Base-by-base conservation (phyloP, 2,329 filamentous ascomycete genomes). In the Neopestalotiopsis rosae region DNA sequence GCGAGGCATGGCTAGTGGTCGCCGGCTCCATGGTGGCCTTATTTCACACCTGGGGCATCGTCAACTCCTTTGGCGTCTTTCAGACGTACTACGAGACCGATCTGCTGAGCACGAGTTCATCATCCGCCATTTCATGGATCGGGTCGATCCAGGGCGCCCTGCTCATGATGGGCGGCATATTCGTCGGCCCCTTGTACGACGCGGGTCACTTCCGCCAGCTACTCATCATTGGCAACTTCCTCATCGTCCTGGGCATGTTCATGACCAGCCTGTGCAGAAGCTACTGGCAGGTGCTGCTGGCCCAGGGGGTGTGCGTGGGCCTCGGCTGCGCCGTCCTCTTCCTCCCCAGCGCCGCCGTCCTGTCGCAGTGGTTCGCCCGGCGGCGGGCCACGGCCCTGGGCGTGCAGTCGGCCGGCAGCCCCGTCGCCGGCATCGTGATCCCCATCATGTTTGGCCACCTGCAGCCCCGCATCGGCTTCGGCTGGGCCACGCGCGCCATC, bases 401-500 rank as follows among this genome's bases (percentile, higher is more conserved):
- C 9, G 40, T 76, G 30, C 70, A 70, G 62, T 67, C 71, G 2
- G 61, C 65, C 10, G 76, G 76, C 10, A 71, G 70, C 13, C 71
- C 71, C 12, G 45, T 77, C n/a, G 74, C 70, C 72, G 81, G 82
- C 14, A 79, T 85, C 69, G 72, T 84, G 12, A 83, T 82, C 67
- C 81, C 82, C 1, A 78, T 85, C 62, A 76, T 84, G 40, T 83
- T 85, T 73, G 75, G 77, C 32, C 69, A 76, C n/a, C 74, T 84
- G 2, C 78, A 84, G 71, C 77, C 76, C 13, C 68, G 69, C 17
- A 76, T 88, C 56, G 86, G 86, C 5, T 88, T 87, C 72, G 78
- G 79, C 65, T 89, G 86, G 87, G 82, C 85, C 5, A 81, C 80
- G 4, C 78, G 83, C 4, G 75, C 82, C 49, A 78, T 85, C 40